Evolutionary conservation across 169 alveolate genomes (phyloP).

Genomic region (Blepharisma undulans): DNA sequence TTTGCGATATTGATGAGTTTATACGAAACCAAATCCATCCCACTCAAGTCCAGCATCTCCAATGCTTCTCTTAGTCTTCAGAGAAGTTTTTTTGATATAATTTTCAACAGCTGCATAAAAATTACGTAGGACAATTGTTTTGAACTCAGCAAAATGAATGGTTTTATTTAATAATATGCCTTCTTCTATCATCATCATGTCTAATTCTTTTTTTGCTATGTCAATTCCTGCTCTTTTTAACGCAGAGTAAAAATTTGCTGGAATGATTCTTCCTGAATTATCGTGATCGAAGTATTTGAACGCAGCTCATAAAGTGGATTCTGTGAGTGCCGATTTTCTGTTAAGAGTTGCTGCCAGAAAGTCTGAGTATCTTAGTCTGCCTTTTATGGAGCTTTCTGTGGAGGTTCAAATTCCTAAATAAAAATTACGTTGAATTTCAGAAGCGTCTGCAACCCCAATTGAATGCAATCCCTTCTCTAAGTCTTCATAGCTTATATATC

Average conservation of each 20-base stretch:
- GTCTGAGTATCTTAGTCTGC: background rate
- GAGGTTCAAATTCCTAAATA: no score
- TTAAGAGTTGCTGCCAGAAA: slow-evolving; percentile 26
- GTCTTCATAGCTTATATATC: no score
- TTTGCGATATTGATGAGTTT: no score
- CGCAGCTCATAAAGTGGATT: background rate
- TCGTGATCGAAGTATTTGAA: slow-evolving; percentile 33
- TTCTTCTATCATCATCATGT: slow-evolving; percentile 43
- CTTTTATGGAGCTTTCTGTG: no score
- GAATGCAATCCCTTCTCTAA: no score
- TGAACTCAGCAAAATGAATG: background rate
- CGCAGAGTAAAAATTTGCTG: slow-evolving; percentile 51
- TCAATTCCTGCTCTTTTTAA: slow-evolving; percentile 52
- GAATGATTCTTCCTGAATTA: slow-evolving; percentile 43
- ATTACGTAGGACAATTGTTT: background rate
- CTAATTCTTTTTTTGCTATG: slow-evolving; percentile 44
- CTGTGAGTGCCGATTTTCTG: background rate
- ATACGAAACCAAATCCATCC: background rate
- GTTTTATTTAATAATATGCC: background rate
- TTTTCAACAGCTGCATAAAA: background rate
- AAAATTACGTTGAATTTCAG: no score
- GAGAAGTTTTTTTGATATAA: background rate
- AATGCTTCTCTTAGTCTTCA: background rate
- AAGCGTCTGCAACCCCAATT: no score
- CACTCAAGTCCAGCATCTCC: background rate